These are phyloP conservation scores for Fusarium sp. DNA, from an alignment of 2,329 filamentous ascomycete species.

Conservation along the genomic window DNA sequence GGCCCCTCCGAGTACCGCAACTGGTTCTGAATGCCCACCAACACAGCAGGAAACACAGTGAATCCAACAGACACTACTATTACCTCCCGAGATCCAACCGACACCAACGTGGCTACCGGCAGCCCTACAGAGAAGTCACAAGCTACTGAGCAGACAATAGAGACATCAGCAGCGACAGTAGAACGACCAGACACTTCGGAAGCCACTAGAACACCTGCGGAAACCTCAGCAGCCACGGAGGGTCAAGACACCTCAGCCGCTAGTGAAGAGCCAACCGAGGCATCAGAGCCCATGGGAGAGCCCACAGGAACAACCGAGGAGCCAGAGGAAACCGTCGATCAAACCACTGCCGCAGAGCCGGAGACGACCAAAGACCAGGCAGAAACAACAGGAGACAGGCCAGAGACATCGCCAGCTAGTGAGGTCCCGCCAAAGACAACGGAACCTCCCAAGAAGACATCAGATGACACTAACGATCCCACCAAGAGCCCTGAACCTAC, in stretches of 20 bases:
- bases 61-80: not conserved
- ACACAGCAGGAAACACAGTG: not conserved
- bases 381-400: not conserved
- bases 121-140: not conserved
- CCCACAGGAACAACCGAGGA: not conserved
- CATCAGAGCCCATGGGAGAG: not conserved
- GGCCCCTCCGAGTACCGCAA: not conserved
- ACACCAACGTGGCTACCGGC: not conserved
- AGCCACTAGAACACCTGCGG: too few species aligned
- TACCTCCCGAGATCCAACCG: not conserved
- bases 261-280: not conserved
- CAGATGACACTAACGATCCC: not conserved
- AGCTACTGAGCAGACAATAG: not conserved
- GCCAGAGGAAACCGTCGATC: not conserved
- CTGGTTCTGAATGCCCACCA: not conserved
- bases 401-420: not conserved
- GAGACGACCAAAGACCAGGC: not conserved
- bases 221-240: not conserved
- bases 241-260: not conserved
- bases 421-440: not conserved
- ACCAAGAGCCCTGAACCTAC: not conserved
- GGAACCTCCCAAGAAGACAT: not conserved
- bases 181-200: not conserved
- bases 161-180: not conserved
- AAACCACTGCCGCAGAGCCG: not conserved